A percentile compares a stretch with the other conserved stretches of the same genome.
Conservation (phyloP, 179 eudicot species). For the Beta macrorhiza region DNA sequence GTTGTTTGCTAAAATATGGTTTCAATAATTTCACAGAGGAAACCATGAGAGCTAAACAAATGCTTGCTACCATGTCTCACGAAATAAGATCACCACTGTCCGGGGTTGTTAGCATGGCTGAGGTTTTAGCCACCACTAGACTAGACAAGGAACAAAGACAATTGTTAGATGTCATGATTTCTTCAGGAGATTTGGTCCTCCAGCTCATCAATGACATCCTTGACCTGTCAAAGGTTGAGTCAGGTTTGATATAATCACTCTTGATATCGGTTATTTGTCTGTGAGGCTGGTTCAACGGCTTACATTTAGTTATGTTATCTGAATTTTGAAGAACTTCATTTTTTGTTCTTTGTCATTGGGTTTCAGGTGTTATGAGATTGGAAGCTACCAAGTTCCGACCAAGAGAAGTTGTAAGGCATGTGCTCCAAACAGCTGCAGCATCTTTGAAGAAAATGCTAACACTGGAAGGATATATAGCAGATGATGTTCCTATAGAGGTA, state of each 20-base stretch:
- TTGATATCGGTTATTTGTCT: not conserved
- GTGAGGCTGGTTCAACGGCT: not conserved
- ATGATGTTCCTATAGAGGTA: constrained; percentile 87
- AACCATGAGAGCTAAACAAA: constrained; percentile 93
- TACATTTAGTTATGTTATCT: not conserved
- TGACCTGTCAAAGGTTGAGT: constrained; percentile 92
- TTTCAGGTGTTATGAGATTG: constrained; percentile 81
- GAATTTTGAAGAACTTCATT: not conserved
- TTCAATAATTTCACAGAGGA: constrained; percentile 57
- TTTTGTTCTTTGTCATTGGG: not conserved
- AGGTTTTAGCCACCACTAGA: constrained; percentile 68
- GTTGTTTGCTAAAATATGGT: constrained; percentile 8
- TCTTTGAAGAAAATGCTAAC: constrained; percentile 66
- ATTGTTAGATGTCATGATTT: constrained; percentile 73
- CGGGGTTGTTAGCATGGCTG: constrained; percentile 96
- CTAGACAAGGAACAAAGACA: constrained; percentile 76
- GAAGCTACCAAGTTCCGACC: constrained; percentile 96
- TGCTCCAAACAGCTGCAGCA: constrained; percentile 90
- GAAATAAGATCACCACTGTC: constrained; percentile 93
- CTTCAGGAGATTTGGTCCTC: constrained; percentile 88
- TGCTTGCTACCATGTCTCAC: constrained; percentile 97
- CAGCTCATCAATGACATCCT: constrained; percentile 93
- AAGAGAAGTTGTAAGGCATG: constrained; percentile 91
- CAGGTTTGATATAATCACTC: constrained; percentile 53
- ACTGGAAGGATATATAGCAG: constrained; percentile 75